A percentile compares a stretch with the other conserved stretches of the same genome.
Conservation (phyloP, 352 stramenopile genomes). For the Phytophthora macrochlamydospora region DNA sequence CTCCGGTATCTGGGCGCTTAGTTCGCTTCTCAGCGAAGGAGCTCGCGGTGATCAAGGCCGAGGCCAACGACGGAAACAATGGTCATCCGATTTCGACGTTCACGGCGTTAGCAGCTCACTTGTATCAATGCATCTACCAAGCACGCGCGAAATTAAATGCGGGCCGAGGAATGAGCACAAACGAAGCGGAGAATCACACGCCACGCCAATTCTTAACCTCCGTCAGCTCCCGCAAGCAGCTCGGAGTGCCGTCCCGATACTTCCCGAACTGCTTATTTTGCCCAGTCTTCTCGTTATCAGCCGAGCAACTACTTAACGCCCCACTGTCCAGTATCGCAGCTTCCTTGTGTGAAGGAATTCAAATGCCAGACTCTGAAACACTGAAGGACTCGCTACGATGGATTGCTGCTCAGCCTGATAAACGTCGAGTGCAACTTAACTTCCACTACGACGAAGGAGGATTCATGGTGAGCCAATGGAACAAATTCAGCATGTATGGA, state of each 20-base stretch:
- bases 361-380: slow-evolving; percentile 7
- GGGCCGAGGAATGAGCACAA: slow-evolving; percentile 8
- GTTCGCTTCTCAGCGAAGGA: slow-evolving; percentile 18
- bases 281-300: slow-evolving; percentile 21
- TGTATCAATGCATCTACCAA: slow-evolving; percentile 17
- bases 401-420: slow-evolving; percentile 26
- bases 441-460: slow-evolving; percentile 21
- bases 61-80: slow-evolving; percentile 10
- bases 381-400: slow-evolving; percentile 19
- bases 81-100: slow-evolving; percentile 11
- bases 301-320: slow-evolving; percentile 9
- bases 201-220: slow-evolving; percentile 26
- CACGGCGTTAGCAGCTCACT: slow-evolving; percentile 14
- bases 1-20: slow-evolving; percentile 11
- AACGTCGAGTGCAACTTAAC: slow-evolving; percentile 16
- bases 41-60: slow-evolving; percentile 19
- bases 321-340: slow-evolving; percentile 7
- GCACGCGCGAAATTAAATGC: background rate
- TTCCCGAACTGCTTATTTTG: slow-evolving; percentile 30
- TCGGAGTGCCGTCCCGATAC: slow-evolving; percentile 22
- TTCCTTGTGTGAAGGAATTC: slow-evolving; percentile 9
- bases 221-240: slow-evolving; percentile 21
- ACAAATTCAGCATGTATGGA: slow-evolving; percentile 34
- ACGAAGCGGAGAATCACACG: slow-evolving; percentile 1
- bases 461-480: slow-evolving; percentile 30